Conservation (phyloP, 2,329 filamentous ascomycete species). For the Leptodontidium sp. region DNA sequence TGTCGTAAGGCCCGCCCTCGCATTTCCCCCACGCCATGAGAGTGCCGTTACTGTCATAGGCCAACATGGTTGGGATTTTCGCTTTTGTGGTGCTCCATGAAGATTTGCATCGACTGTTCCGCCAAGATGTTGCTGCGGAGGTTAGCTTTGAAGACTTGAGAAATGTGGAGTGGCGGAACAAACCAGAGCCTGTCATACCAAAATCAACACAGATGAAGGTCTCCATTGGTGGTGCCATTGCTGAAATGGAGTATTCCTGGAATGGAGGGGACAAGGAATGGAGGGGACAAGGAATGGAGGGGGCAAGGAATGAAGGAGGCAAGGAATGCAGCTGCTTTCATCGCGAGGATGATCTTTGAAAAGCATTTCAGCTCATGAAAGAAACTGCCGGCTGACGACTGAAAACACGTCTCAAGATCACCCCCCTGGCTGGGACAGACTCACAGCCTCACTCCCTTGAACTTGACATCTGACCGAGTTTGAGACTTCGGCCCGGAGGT, state of each 20-base stretch:
- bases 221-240: conserved; percentile 2
- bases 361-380: too few relatives aligned
- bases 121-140: neutral
- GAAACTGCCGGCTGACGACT: too few relatives aligned
- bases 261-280: too few relatives aligned
- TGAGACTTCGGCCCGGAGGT: neutral
- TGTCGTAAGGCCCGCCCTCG: neutral
- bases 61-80: conserved; percentile 1
- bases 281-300: too few relatives aligned
- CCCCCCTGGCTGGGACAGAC: too few relatives aligned
- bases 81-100: neutral
- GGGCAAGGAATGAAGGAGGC: too few relatives aligned
- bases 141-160: neutral
- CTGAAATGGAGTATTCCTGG: neutral
- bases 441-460: neutral
- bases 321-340: too few relatives aligned
- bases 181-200: conserved; percentile 15
- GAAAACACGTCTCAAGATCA: too few relatives aligned
- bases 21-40: conserved; percentile 1
- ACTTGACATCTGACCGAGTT: neutral
- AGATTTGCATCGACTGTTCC: neutral
- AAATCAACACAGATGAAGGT: conserved; percentile 11
- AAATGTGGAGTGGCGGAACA: neutral
- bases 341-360: too few relatives aligned
- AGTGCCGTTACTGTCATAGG: neutral